phyloP scores from a whole-genome alignment of 2,329 filamentous ascomycete species.

The Remersonia thermophila region DNA sequence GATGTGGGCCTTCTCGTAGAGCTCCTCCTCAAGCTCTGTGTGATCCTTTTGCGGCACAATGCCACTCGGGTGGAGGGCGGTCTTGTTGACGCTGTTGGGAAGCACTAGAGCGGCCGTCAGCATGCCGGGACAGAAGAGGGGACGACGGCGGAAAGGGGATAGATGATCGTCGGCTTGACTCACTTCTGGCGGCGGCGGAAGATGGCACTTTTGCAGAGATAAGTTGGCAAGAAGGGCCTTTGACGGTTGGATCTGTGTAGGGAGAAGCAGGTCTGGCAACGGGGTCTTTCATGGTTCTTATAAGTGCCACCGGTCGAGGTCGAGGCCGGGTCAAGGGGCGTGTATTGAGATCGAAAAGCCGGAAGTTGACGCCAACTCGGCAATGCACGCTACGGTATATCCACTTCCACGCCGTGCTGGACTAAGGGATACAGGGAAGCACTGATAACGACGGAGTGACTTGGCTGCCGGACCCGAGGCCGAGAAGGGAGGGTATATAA shows the following conservation, averaged over 20 bases:
- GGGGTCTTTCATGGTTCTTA: constrained; percentile 28
- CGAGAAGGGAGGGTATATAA: constrained; percentile 16
- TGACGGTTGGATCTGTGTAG: constrained; percentile 31
- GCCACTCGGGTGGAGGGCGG: constrained; percentile 78
- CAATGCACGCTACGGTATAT: constrained; percentile 11
- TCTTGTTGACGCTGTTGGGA: constrained; percentile 68
- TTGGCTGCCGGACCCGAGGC: constrained; percentile 13
- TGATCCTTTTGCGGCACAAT: constrained; percentile 78
- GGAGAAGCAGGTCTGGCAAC: constrained; percentile 32
- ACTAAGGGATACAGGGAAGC: constrained; percentile 6
- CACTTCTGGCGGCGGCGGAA: constrained; percentile 21
- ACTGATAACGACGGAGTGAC: constrained; percentile 11
- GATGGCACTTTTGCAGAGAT: constrained; percentile 22
- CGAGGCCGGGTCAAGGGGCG: constrained; percentile 7
- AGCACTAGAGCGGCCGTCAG: constrained; percentile 39
- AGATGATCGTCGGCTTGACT: no score
- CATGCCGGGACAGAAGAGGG: constrained; percentile 8
- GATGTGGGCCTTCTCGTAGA: constrained; percentile 95
- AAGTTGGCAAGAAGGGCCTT: constrained; percentile 32
- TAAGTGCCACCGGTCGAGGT: constrained; percentile 15
- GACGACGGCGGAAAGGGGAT: constrained; percentile 1
- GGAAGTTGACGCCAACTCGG: constrained; percentile 11
- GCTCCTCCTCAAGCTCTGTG: constrained; percentile 93
- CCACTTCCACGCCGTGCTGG: constrained; percentile 7
- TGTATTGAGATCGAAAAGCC: constrained; percentile 11